A percentile compares a stretch with the other conserved stretches of the same genome.
Conservation (phyloP, 2,329 filamentous ascomycete species). For the Phaeosphaeriaceae sp. region DNA sequence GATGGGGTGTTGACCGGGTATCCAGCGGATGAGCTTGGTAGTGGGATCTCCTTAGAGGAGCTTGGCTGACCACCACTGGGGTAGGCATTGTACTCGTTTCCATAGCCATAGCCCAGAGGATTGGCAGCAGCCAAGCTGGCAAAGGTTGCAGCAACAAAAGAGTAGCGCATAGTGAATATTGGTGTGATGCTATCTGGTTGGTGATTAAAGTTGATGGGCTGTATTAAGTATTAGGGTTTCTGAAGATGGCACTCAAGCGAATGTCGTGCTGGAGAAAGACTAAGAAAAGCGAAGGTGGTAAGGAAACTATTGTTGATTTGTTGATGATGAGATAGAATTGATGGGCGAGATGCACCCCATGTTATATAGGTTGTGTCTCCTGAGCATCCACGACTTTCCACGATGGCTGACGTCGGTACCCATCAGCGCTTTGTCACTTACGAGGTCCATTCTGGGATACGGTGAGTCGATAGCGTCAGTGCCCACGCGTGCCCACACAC, state of each 20-base stretch:
- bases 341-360: conserved; percentile 15
- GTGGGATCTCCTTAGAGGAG: not conserved
- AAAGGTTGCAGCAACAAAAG: conserved; percentile 38
- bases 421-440: conserved; percentile 30
- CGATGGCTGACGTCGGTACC: conserved; percentile 32
- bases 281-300: conserved; percentile 40
- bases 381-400: conserved; percentile 27
- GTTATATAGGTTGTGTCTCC: conserved; percentile 35
- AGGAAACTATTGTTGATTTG: conserved; percentile 24
- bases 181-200: conserved; percentile 4
- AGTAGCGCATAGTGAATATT: conserved; percentile 41
- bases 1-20: conserved; percentile 9
- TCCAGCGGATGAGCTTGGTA: conserved; percentile 7
- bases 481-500: conserved; percentile 18
- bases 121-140: conserved; percentile 40
- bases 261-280: conserved; percentile 33
- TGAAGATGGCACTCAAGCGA: conserved; percentile 38
- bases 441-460: conserved; percentile 39
- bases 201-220: conserved; percentile 6
- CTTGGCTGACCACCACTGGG: conserved; percentile 15
- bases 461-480: conserved; percentile 40
- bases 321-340: conserved; percentile 28
- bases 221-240: conserved; percentile 35
- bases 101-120: conserved; percentile 29
- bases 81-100: conserved; percentile 17